These are phyloP conservation scores for Cylindrodendrum hubeiense DNA, from an alignment of 2,329 filamentous ascomycete species.

Conservation along the genomic window DNA sequence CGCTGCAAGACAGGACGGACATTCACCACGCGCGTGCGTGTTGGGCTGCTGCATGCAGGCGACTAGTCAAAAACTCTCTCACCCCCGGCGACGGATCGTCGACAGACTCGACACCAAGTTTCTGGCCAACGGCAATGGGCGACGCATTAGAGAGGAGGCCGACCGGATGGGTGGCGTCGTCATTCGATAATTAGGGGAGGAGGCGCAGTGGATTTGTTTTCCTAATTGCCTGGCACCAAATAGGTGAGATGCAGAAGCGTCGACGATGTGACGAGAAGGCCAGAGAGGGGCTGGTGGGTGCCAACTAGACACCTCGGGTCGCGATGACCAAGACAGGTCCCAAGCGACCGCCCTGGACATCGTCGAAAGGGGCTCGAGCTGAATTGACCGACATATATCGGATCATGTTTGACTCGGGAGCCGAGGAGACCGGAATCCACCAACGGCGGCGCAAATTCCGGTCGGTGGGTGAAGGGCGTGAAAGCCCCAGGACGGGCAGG, in stretches of 20 bases:
- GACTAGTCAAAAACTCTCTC: slow-evolving; percentile 40
- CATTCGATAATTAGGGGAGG: slow-evolving; percentile 36
- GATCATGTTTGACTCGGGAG: slow-evolving; percentile 31
- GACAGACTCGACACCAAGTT: slow-evolving; percentile 29
- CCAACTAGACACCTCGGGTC: slow-evolving; percentile 21
- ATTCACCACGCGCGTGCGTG: slow-evolving; percentile 40
- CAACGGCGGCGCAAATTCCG: slow-evolving; percentile 29
- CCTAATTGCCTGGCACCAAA: slow-evolving; percentile 21
- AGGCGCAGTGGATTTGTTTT: slow-evolving; percentile 31
- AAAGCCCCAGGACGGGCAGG: slow-evolving; percentile 9
- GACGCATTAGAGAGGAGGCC: slow-evolving; percentile 32
- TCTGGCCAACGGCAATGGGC: slow-evolving; percentile 36
- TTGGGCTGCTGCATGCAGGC: slow-evolving; percentile 40
- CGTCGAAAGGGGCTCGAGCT: slow-evolving; percentile 19
- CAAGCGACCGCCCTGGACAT: slow-evolving; percentile 7
- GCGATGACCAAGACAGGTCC: not conserved
- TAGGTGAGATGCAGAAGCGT: slow-evolving; percentile 22
- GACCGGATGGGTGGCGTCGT: slow-evolving; percentile 35
- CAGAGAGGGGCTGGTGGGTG: slow-evolving; percentile 25
- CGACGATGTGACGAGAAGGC: slow-evolving; percentile 30
- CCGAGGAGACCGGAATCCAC: slow-evolving; percentile 18
- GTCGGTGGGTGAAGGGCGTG: slow-evolving; percentile 22
- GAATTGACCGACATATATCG: slow-evolving; percentile 17
- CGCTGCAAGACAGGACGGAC: slow-evolving; percentile 41
- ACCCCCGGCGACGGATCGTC: slow-evolving; percentile 22